Base-by-base conservation (phyloP, 2,329 filamentous ascomycete genomes). In the Botrytis elliptica region DNA sequence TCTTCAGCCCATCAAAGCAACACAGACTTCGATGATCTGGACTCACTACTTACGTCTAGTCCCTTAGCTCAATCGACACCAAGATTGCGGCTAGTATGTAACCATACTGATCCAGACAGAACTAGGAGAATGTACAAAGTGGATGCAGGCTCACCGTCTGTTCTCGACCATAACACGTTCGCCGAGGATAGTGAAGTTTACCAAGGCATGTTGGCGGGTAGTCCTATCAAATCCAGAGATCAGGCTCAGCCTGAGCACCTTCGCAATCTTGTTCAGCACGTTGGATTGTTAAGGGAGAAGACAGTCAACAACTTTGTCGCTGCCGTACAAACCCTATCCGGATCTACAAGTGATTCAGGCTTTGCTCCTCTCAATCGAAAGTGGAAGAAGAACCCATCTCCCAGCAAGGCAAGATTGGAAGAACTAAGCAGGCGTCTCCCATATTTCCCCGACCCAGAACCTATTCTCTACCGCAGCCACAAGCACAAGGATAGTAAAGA, bases 31-130 rank as follows among this genome's bases (percentile, higher is more conserved):
- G 46, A 72, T 20, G 71, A 72, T n/a, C 29, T 72, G 29, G 75
- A 73, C 22, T 71, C 67, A 9, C 29, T 69, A 25, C 66, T 79
- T 14, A 79, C 79, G 1, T 80, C 78, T 16, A 79, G 78, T 64
- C 79, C 79, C 7, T 63, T 75, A 10, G 79, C 70, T 22, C 76
- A 79, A 29, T 80, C 79, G n/a, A 80, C 79, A 1, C 79, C 79
- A 65, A 74, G 76, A 55, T 74, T 78, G 44, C 76, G 76, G 8
- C 70, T 79, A 14, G 77, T 78, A 33, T 57, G 52, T 38, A 76
- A 77, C 36, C 71, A 69, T 4, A 75, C 77, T 25, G 76, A 77
- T 44, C 67, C 74, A 42, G 59, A 74, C 70, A 77, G 75, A 12
- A 77, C 57, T 29, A 76, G 71, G 20, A 72, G 62, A 29, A 40